phyloP scores from a whole-genome alignment of 805 yeast genomes.

The Candida palmyrensis region DNA sequence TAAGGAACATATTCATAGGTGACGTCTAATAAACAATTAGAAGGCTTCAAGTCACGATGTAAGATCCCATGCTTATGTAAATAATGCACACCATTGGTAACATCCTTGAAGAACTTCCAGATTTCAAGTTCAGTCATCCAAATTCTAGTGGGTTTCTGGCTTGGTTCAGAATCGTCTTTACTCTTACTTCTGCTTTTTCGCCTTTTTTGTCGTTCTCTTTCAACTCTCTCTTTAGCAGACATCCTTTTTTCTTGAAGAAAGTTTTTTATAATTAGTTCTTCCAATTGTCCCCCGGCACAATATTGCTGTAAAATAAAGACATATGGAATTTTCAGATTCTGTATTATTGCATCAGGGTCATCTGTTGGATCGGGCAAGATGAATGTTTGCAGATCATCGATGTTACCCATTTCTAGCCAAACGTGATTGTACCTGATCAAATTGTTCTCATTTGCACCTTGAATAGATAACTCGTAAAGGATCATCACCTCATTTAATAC shows the following conservation, averaged over 20 bases:
- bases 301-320: constrained; percentile 82
- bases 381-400: constrained; percentile 37
- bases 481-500: constrained; percentile 77
- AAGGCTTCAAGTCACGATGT: constrained; percentile 88
- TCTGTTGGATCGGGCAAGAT: constrained; percentile 14
- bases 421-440: constrained; percentile 85
- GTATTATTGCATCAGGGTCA: constrained; percentile 1
- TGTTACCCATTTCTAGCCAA: constrained; percentile 74
- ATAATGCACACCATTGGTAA: constrained; percentile 64
- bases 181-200: neutral
- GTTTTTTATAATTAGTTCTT: constrained; percentile 43
- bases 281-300: constrained; percentile 85
- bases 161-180: neutral
- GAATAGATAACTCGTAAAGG: constrained; percentile 46
- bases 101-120: constrained; percentile 61
- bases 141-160: constrained; percentile 13
- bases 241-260: constrained; percentile 18
- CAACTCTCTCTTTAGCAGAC: constrained; percentile 22
- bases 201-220: constrained; percentile 18
- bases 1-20: constrained; percentile 19
- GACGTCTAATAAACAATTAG: constrained; percentile 66
- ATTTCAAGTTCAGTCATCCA: constrained; percentile 57
- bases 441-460: constrained; percentile 45
- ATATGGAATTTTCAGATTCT: constrained; percentile 48
- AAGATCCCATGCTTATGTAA: constrained; percentile 70